Evolutionary conservation across 805 yeast genomes (phyloP), one percentile per base, ranked within the genome.

Genomic region (Starmerella davenportii): DNA sequence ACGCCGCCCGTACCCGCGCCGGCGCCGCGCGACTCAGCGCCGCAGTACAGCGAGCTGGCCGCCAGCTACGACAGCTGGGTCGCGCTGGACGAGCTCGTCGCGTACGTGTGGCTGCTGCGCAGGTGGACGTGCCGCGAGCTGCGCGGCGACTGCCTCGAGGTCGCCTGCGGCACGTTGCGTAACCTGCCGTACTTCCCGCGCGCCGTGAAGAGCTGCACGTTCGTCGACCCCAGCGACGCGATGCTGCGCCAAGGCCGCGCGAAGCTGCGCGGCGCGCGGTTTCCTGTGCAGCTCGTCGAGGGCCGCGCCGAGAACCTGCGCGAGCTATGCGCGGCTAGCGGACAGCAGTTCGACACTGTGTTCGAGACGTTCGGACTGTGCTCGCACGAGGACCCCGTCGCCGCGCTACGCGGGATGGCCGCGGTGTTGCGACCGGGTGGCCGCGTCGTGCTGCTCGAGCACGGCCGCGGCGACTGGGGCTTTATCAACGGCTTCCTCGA

Each of bases 121-220:
- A 74, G 73, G 49, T 76, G 90, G 79, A 56, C 79, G 34, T 79
- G 79, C 84, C 69, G 64, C 28, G 79, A 78, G 44, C 69, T 76
- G 36, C 61, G 64, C 41, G 98, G 98, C 18, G 95, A 90, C 54
- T 95, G 84, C 2, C 61, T 90, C 40, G 98, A 90, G 57, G 90
- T 87, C 9, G 77, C 95, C 0, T 80, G 93, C 53, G 98, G 98
- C 42, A 90, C 98, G 0, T 96, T 98, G 5, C 69, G 96, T 57
- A 90, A 90, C 54, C 69, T 87, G 9, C 32, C 32, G 19, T 29
- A 29, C 15, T 85, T 76, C 54, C 59, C 82, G 48, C 68, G 75
- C 38, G 54, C 62, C 21, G 60, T 87, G 23, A 65, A 68, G 35
- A 78, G 94, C 0, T 69, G 81, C 29, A 87, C 96, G 0, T 81